Evolutionary conservation across 345 rosid species (phyloP).

Genomic region (Euphorbia lathyris): DNA sequence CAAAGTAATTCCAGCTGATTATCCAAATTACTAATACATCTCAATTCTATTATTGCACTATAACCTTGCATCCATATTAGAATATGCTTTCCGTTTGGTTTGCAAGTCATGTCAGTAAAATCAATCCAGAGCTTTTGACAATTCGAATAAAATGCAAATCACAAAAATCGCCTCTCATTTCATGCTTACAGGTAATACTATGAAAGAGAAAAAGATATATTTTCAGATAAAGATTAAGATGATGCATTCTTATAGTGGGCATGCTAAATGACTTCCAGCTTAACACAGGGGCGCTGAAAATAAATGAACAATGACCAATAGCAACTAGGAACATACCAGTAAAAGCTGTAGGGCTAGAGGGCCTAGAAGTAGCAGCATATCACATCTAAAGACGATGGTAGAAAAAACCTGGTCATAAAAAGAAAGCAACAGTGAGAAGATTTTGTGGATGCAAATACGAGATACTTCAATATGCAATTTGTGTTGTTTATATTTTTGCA

Average conservation of each 20-base stretch:
- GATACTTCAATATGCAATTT: background rate
- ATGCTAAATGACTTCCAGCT: background rate
- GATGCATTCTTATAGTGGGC: background rate
- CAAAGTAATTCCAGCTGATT: background rate
- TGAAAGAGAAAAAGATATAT: background rate
- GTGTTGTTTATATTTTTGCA: background rate
- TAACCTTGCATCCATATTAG: background rate
- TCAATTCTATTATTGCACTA: background rate
- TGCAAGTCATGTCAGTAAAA: background rate
- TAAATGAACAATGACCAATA: background rate
- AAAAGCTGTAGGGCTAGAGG: conserved; percentile 78
- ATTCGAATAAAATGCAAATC: background rate
- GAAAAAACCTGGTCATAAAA: conserved; percentile 58
- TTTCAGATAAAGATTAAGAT: background rate
- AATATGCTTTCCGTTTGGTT: background rate
- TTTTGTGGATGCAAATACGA: conserved; percentile 13
- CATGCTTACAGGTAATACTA: background rate
- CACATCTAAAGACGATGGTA: conserved; percentile 79
- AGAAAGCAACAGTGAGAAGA: conserved; percentile 20
- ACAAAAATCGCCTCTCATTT: background rate
- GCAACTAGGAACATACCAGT: conserved; percentile 54
- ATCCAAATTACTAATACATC: background rate
- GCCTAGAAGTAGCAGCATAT: conserved; percentile 67
- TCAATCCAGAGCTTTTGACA: background rate
- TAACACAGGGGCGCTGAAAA: background rate